These are phyloP conservation scores for Penicillium expansum DNA, from an alignment of 2,329 filamentous ascomycete species.

Conservation along the genomic window DNA sequence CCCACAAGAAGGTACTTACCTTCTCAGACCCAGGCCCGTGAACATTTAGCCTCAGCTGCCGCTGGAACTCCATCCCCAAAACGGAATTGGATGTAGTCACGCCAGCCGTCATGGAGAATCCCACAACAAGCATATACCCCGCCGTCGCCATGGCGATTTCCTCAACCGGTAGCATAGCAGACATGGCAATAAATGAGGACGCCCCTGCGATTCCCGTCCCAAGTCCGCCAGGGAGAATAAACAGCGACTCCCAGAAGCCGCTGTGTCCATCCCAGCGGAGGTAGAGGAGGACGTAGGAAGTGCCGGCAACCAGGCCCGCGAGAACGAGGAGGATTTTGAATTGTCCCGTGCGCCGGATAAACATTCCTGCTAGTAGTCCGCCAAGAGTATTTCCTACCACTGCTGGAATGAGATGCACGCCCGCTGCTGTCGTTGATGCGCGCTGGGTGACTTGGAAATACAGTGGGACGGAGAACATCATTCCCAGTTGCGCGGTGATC, in stretches of 20 bases:
- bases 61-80: constrained; percentile 36
- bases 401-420: constrained; percentile 63
- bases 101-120: constrained; percentile 44
- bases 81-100: constrained; percentile 41
- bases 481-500: constrained; percentile 56
- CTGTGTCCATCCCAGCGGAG: constrained; percentile 61
- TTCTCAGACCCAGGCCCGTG: constrained; percentile 25
- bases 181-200: constrained; percentile 51
- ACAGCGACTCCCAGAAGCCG: constrained; percentile 54
- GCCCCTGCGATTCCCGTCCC: constrained; percentile 50
- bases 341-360: constrained; percentile 58
- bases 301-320: constrained; percentile 50
- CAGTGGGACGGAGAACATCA: constrained; percentile 65
- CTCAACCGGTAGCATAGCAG: constrained; percentile 44
- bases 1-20: constrained; percentile 5
- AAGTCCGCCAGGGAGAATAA: constrained; percentile 58
- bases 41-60: constrained; percentile 33
- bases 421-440: constrained; percentile 58
- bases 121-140: constrained; percentile 48
- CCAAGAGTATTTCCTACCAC: constrained; percentile 65
- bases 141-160: constrained; percentile 53
- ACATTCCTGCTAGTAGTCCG: constrained; percentile 57
- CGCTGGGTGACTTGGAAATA: constrained; percentile 66
- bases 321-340: constrained; percentile 58
- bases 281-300: constrained; percentile 53